Percentiles rank a stretch among this genome's conserved stretches.
Conservation (phyloP, 306 rosid species). For the Prinsepia uniflora region DNA sequence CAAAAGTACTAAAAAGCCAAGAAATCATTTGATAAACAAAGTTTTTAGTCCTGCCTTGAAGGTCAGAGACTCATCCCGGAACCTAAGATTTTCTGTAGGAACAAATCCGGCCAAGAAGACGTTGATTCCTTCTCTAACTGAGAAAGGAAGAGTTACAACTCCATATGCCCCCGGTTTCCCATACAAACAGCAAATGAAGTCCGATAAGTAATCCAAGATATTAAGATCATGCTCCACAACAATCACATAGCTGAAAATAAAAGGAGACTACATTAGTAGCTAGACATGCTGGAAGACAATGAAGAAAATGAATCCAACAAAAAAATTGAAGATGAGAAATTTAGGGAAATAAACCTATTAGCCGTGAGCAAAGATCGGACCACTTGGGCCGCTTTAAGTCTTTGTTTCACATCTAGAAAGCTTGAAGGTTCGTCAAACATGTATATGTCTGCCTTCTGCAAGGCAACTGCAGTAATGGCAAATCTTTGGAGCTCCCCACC, state of each 20-base stretch:
- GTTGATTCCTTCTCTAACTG: conserved; percentile 98
- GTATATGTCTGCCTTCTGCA: conserved; percentile 92
- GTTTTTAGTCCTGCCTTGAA: conserved; percentile 55
- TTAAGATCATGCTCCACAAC: conserved; percentile 99
- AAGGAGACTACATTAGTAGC: conserved; percentile 8
- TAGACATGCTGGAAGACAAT: neutral
- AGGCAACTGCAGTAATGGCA: conserved; percentile 96
- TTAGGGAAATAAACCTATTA: conserved; percentile 52
- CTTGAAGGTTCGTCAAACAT: conserved; percentile 99
- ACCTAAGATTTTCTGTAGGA: conserved; percentile 95
- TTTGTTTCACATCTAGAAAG: conserved; percentile 95
- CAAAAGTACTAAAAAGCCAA: neutral
- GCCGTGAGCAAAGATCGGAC: conserved; percentile 85
- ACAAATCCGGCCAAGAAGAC: conserved; percentile 98
- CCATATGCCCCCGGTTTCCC: conserved; percentile 99
- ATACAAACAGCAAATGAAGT: conserved; percentile 95
- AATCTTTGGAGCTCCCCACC: conserved; percentile 99
- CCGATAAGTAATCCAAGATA: conserved; percentile 95
- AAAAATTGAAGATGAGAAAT: conserved; percentile 10
- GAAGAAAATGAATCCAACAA: neutral
- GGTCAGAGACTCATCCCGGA: conserved; percentile 88
- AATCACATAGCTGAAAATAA: conserved; percentile 85
- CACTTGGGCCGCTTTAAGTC: conserved; percentile 97
- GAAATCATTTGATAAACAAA: conserved; percentile 1
- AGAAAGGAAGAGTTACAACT: conserved; percentile 98